phyloP scores from a whole-genome alignment of 164 flowering plant species.

The Euptelea pleiosperma region DNA sequence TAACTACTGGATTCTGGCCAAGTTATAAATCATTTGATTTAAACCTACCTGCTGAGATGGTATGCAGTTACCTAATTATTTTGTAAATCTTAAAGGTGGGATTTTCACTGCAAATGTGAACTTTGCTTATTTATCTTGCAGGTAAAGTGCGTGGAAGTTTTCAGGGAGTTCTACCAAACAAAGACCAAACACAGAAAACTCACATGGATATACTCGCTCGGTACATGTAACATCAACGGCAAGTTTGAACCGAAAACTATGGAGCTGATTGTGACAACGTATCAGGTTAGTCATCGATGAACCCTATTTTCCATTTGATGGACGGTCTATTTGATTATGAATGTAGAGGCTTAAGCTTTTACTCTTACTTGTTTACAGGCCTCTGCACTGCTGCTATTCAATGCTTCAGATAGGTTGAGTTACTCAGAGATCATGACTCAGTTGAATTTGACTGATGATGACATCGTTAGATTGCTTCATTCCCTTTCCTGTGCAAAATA shows the following conservation, averaged over 20 bases:
- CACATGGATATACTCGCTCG: constrained; percentile 91
- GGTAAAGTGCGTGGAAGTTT: constrained; percentile 86
- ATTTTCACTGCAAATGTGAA: neutral
- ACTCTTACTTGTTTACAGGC: constrained; percentile 43
- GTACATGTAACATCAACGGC: constrained; percentile 77
- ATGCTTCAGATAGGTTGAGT: constrained; percentile 61
- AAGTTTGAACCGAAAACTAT: constrained; percentile 76
- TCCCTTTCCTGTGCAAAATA: constrained; percentile 89
- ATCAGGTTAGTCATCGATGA: constrained; percentile 51
- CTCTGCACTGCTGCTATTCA: constrained; percentile 72
- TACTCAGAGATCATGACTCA: constrained; percentile 77
- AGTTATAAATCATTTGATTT: constrained; percentile 89
- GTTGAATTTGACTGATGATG: constrained; percentile 73
- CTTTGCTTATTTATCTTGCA: constrained; percentile 15
- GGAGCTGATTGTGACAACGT: constrained; percentile 81
- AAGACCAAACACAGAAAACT: constrained; percentile 88
- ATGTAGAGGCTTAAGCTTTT: constrained; percentile 5
- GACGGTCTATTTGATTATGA: neutral
- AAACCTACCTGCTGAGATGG: constrained; percentile 89
- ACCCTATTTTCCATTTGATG: neutral
- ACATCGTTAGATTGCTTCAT: constrained; percentile 71
- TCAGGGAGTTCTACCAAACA: constrained; percentile 74
- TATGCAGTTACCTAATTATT: constrained; percentile 12
- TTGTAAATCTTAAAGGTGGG: neutral
- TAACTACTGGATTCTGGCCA: constrained; percentile 95